A percentile compares a stretch with the other conserved stretches of the same genome.
These are phyloP conservation scores for Akebia trifoliata DNA, from an alignment of 164 flowering plant genomes.

Conservation along the genomic window DNA sequence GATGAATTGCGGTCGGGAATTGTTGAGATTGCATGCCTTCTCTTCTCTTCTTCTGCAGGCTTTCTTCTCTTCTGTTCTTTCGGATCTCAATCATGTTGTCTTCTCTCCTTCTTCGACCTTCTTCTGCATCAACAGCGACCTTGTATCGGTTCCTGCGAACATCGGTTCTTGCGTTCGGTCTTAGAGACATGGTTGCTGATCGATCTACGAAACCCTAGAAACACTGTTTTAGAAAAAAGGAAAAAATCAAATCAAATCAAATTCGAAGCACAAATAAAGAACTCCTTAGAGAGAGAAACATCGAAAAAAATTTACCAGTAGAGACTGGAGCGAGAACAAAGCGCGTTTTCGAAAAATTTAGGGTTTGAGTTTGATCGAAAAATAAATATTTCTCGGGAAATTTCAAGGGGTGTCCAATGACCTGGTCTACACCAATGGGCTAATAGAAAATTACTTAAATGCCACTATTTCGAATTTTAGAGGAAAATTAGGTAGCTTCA, in stretches of 20 bases:
- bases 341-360: no score
- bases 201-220: not conserved
- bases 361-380: no score
- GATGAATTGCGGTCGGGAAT: slow-evolving; percentile 27
- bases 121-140: slow-evolving; percentile 75
- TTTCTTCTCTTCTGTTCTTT: slow-evolving; percentile 60
- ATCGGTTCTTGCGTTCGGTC: slow-evolving; percentile 57
- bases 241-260: not conserved
- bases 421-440: no score
- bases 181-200: slow-evolving; percentile 50
- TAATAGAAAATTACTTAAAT: no score
- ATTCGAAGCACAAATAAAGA: not conserved
- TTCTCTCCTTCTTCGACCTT: slow-evolving; percentile 65
- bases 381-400: no score
- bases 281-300: not conserved
- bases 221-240: not conserved
- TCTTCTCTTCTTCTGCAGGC: slow-evolving; percentile 65
- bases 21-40: slow-evolving; percentile 51
- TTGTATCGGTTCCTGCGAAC: slow-evolving; percentile 68
- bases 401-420: no score
- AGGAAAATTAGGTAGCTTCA: no score
- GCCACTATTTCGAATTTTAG: no score
- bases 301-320: no score
- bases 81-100: slow-evolving; percentile 77
- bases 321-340: no score